Conservation (phyloP, 1,284 basidiomycete genomes). For the Neotropicomus parvogracilis region DNA sequence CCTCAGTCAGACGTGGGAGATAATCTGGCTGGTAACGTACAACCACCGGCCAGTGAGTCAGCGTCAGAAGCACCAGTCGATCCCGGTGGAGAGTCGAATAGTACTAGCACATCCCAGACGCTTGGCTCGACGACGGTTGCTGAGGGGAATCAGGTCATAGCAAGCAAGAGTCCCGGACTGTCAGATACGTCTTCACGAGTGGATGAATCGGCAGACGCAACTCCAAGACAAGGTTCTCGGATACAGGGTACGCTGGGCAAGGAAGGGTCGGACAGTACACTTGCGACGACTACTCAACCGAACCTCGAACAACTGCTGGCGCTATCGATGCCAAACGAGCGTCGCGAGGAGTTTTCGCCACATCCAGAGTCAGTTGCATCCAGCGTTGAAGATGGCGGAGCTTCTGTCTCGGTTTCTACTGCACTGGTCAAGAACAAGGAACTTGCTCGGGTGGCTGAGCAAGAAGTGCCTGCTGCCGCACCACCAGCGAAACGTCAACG, state of each 20-base stretch:
- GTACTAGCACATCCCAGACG: neutral
- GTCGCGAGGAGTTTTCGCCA: conserved; percentile 4
- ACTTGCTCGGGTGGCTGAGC: conserved; percentile 25
- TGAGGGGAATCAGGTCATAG: conserved; percentile 1
- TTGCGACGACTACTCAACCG: neutral
- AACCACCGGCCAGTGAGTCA: neutral
- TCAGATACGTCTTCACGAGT: neutral
- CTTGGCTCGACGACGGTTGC: conserved; percentile 6
- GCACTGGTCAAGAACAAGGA: conserved; percentile 21
- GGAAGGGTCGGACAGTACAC: conserved; percentile 1
- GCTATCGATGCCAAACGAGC: neutral
- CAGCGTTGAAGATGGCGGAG: neutral
- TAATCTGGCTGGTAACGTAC: neutral
- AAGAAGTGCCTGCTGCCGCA: conserved; percentile 5
- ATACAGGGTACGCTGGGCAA: neutral
- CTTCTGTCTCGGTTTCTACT: neutral
- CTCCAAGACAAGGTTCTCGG: conserved; percentile 18
- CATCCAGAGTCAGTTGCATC: conserved; percentile 9
- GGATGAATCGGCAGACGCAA: conserved; percentile 17
- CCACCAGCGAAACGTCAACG: conserved; percentile 29
- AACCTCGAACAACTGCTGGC: neutral
- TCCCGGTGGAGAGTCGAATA: conserved; percentile 20
- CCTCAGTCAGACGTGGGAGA: conserved; percentile 21
- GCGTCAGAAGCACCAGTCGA: conserved; percentile 16
- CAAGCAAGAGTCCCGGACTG: neutral